Evolutionary conservation across 495 filamentous ascomycete species (phyloP).

Genomic region (Talaromyces adpressus): DNA sequence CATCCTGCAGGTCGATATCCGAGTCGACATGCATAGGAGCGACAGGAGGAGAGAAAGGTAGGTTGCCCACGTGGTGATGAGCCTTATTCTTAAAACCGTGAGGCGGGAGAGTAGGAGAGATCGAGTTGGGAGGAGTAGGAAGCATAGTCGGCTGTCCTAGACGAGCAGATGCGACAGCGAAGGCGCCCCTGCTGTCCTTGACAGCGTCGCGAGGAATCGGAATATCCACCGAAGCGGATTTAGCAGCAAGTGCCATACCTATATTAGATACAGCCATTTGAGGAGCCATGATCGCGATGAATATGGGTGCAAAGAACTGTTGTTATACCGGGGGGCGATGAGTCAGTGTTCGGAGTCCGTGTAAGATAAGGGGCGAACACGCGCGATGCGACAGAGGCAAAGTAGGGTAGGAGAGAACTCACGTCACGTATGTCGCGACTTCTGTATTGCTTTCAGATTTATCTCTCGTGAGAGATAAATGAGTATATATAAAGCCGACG

Average conservation of each 20-base stretch:
- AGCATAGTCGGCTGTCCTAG: constrained; percentile 54
- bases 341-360: constrained; percentile 6
- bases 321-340: neutral
- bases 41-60: constrained; percentile 40
- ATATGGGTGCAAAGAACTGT: constrained; percentile 5
- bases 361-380: constrained; percentile 7
- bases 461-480: neutral
- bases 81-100: constrained; percentile 59
- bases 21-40: constrained; percentile 70
- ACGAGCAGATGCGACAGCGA: constrained; percentile 53
- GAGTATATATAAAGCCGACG: neutral
- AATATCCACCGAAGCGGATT: constrained; percentile 63
- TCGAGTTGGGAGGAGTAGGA: constrained; percentile 92
- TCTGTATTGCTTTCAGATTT: neutral
- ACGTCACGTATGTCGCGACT: constrained; percentile 11
- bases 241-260: constrained; percentile 57
- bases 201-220: constrained; percentile 46
- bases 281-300: constrained; percentile 35
- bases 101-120: constrained; percentile 82
- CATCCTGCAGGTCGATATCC: constrained; percentile 79
- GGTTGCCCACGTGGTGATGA: constrained; percentile 23
- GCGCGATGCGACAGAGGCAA: constrained; percentile 1
- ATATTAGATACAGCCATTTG: constrained; percentile 48
- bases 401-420: constrained; percentile 3
- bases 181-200: constrained; percentile 47